A percentile compares a stretch with the other conserved stretches of the same genome.
Conservation (phyloP, 306 rosid species). For the Cucurbita pepo region DNA sequence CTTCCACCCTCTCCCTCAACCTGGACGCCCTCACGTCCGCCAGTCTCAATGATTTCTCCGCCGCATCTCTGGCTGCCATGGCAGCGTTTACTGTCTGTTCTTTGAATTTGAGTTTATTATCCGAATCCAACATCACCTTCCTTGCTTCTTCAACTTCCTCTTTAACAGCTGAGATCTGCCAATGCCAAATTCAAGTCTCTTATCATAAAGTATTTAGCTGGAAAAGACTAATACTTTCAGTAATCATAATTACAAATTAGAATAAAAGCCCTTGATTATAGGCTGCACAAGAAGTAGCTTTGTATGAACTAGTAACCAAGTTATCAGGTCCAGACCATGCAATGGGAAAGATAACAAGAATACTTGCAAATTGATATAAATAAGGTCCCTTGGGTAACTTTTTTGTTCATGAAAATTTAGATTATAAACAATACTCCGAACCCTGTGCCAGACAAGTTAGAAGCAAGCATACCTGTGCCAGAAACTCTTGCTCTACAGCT, state of each 20-base stretch:
- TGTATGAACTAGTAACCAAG: not conserved
- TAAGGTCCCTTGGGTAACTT: too few relatives aligned
- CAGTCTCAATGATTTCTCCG: constrained; percentile 77
- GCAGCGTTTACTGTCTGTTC: constrained; percentile 96
- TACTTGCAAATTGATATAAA: too few relatives aligned
- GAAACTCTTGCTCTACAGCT: constrained; percentile 79
- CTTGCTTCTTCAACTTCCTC: constrained; percentile 86
- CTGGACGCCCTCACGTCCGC: constrained; percentile 84
- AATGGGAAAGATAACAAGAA: not conserved
- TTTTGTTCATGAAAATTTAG: too few relatives aligned
- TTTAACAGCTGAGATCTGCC: constrained; percentile 65
- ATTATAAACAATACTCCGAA: too few relatives aligned
- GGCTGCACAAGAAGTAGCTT: not conserved
- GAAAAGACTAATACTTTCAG: not conserved
- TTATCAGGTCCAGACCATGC: not conserved
- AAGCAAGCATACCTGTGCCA: constrained; percentile 50
- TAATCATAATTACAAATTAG: not conserved
- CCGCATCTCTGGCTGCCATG: constrained; percentile 99
- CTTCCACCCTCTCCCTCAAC: constrained; percentile 84
- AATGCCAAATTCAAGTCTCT: constrained; percentile 10
- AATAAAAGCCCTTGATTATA: not conserved
- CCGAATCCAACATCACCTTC: constrained; percentile 57
- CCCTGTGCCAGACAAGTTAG: not conserved
- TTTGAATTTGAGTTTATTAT: constrained; percentile 82
- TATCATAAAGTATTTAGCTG: not conserved